Evolutionary conservation across 2,329 filamentous ascomycete genomes (phyloP).

Genomic region (Hymenoscyphus linearis): DNA sequence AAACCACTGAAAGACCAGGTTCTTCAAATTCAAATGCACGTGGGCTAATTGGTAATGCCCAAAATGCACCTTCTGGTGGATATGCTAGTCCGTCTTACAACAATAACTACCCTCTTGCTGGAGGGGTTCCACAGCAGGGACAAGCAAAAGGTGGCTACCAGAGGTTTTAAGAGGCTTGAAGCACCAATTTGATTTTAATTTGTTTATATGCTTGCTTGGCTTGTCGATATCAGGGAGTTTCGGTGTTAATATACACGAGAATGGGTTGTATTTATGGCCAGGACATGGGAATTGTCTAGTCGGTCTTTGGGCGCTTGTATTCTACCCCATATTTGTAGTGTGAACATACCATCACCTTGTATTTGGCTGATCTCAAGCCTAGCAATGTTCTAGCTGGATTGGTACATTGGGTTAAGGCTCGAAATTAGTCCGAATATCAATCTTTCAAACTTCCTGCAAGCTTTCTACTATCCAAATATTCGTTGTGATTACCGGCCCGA

Average conservation of each 20-base stretch:
- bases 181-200: background rate
- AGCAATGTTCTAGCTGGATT: background rate
- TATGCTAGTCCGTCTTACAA: background rate
- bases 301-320: background rate
- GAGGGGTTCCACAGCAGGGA: background rate
- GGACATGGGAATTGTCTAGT: background rate
- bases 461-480: background rate
- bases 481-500: background rate
- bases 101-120: background rate
- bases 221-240: constrained; percentile 1
- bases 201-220: background rate
- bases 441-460: background rate
- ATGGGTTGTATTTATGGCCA: background rate
- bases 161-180: background rate
- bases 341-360: background rate
- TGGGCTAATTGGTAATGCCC: background rate
- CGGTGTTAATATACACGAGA: background rate
- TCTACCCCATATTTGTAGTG: background rate
- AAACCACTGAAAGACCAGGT: constrained; percentile 9
- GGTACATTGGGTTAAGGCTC: background rate
- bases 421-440: background rate
- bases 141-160: background rate
- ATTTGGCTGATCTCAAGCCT: background rate
- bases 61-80: constrained; percentile 2
- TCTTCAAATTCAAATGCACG: background rate